phyloP scores from a whole-genome alignment of 2,329 filamentous ascomycete genomes.

The Neophaeococcomyces mojaviensis region DNA sequence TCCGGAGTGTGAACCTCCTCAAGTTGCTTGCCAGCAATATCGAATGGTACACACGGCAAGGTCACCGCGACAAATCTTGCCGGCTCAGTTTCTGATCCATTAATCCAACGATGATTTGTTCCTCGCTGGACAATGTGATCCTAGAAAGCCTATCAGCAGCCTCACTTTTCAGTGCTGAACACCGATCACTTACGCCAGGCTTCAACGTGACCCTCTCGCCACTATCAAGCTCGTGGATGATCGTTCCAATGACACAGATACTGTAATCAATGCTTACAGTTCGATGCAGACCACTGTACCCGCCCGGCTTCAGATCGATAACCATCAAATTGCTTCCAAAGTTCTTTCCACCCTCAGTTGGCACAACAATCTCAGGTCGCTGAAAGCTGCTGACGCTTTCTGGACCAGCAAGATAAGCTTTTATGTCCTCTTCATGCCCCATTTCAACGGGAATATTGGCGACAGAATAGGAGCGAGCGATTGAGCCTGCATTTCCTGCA shows the following conservation, averaged over 20 bases:
- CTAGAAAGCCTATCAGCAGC: constrained; percentile 1
- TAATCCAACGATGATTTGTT: constrained; percentile 19
- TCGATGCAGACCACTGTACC: constrained; percentile 14
- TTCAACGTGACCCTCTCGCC: constrained; percentile 16
- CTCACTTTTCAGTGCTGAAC: neutral
- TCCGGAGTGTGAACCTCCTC: neutral
- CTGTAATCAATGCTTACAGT: constrained; percentile 19
- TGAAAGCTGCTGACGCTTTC: constrained; percentile 14
- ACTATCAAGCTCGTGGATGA: constrained; percentile 19
- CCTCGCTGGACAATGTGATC: constrained; percentile 21
- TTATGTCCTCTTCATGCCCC: constrained; percentile 15
- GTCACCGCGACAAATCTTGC: constrained; percentile 14
- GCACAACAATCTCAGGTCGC: constrained; percentile 14
- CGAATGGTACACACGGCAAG: constrained; percentile 15
- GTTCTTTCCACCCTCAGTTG: constrained; percentile 3
- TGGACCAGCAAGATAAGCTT: constrained; percentile 13
- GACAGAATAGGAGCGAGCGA: constrained; percentile 17
- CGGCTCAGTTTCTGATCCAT: constrained; percentile 16
- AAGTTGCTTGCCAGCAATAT: constrained; percentile 17
- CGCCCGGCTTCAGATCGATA: constrained; percentile 16
- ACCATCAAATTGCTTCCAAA: constrained; percentile 15
- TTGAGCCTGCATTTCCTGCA: constrained; percentile 7
- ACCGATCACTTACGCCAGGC: constrained; percentile 14
- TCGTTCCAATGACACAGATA: constrained; percentile 16
- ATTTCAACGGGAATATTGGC: constrained; percentile 13